A percentile compares a stretch with the other conserved stretches of the same genome.
These are phyloP conservation scores for Nemania diffusa DNA, from an alignment of 2,329 filamentous ascomycete species.

Conservation along the genomic window DNA sequence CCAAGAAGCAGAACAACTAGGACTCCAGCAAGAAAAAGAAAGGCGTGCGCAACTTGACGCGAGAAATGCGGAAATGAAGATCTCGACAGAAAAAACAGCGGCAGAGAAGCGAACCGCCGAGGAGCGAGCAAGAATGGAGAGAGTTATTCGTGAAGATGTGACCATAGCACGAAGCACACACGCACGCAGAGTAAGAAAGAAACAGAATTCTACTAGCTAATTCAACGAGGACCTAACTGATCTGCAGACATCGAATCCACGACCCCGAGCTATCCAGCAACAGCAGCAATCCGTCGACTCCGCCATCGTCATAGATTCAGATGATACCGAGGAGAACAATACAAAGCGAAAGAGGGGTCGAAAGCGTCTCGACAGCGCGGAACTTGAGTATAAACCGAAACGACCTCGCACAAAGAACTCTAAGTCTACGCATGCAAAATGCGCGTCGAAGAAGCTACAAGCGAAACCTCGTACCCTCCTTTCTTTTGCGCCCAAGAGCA, in stretches of 20 bases:
- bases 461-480: too few relatives aligned
- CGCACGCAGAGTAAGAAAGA: not conserved
- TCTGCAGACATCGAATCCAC: not conserved
- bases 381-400: conserved; percentile 11
- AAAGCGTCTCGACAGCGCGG: not conserved
- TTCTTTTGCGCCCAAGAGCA: not conserved
- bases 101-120: not conserved
- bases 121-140: not conserved
- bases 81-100: not conserved
- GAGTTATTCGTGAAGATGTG: not conserved
- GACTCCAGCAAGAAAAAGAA: not conserved
- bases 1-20: not conserved
- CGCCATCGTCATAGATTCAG: not conserved
- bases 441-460: not conserved
- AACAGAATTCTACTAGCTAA: not conserved
- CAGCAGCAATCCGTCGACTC: not conserved
- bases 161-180: not conserved
- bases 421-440: not conserved
- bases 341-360: not conserved
- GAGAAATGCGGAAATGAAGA: not conserved
- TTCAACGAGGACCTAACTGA: too few relatives aligned
- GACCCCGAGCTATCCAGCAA: not conserved
- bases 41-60: not conserved
- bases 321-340: not conserved
- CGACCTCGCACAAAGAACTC: not conserved